Conservation (phyloP, 495 filamentous ascomycete species). For the Usnea hakonensis region DNA sequence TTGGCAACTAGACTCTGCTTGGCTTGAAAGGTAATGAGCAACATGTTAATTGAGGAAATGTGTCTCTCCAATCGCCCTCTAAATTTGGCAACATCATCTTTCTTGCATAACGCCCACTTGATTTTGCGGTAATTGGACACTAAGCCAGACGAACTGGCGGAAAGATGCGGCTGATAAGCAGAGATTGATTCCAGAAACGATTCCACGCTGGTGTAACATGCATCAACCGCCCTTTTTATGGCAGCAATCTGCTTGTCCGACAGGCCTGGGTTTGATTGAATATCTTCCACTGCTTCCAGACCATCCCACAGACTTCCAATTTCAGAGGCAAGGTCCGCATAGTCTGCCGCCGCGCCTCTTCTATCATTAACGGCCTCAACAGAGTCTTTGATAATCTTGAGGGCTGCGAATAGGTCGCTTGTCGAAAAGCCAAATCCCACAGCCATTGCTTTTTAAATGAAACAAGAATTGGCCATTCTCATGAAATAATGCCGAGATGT, state of each 20-base stretch:
- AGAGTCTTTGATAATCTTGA: conserved; percentile 30
- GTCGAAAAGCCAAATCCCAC: conserved; percentile 33
- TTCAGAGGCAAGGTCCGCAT: conserved; percentile 24
- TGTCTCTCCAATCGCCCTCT: conserved; percentile 27
- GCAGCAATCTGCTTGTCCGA: conserved; percentile 17
- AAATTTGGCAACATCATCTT: conserved; percentile 29
- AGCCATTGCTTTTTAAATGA: conserved; percentile 23
- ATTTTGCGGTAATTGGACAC: conserved; percentile 23
- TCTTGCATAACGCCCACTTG: conserved; percentile 27
- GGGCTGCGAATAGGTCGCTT: conserved; percentile 30
- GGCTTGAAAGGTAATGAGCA: conserved; percentile 28
- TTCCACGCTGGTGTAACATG: conserved; percentile 23
- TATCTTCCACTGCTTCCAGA: conserved; percentile 25
- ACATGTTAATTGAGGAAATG: conserved; percentile 28
- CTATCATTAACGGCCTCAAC: conserved; percentile 28
- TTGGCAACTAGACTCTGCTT: conserved; percentile 7
- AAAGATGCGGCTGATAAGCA: conserved; percentile 24
- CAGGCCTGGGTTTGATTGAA: conserved; percentile 15
- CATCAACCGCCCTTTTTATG: conserved; percentile 12
- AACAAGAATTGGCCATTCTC: not conserved
- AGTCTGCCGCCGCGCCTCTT: conserved; percentile 28
- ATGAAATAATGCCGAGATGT: not conserved
- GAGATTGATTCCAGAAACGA: conserved; percentile 20
- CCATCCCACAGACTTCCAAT: conserved; percentile 27
- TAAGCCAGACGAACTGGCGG: conserved; percentile 9